phyloP scores from a whole-genome alignment of 345 rosid genomes.

The Noccaea caerulescens region DNA sequence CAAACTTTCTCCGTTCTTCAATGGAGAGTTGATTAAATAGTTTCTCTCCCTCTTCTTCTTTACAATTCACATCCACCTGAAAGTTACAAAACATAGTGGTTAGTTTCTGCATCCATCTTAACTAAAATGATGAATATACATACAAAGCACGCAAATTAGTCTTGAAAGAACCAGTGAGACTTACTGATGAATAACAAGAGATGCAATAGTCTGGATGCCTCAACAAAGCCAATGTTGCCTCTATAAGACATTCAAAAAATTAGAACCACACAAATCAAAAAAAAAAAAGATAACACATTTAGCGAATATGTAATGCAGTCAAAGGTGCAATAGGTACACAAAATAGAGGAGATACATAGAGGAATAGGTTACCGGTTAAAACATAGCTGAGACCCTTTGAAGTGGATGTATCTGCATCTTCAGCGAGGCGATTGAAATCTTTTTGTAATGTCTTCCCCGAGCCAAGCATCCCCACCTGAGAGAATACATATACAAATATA shows the following conservation, averaged over 20 bases:
- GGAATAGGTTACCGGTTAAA: slow-evolving; percentile 67
- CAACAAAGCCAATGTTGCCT: slow-evolving; percentile 82
- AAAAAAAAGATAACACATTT: not conserved
- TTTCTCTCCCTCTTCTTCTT: slow-evolving; percentile 81
- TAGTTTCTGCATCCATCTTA: slow-evolving; percentile 19
- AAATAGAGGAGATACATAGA: not conserved
- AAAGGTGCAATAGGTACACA: too few species aligned
- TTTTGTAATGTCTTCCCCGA: slow-evolving; percentile 75
- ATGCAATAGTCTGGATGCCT: slow-evolving; percentile 97
- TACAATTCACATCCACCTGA: slow-evolving; percentile 77
- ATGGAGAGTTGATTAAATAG: slow-evolving; percentile 91
- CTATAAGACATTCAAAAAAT: slow-evolving; percentile 51
- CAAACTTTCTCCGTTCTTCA: slow-evolving; percentile 94
- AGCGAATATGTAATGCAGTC: too few species aligned
- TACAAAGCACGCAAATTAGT: not conserved
- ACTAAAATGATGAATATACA: not conserved
- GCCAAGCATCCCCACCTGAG: slow-evolving; percentile 86
- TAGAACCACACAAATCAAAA: not conserved
- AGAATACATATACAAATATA: slow-evolving; percentile 4
- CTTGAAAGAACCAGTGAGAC: slow-evolving; percentile 31
- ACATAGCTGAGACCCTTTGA: slow-evolving; percentile 77
- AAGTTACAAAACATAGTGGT: slow-evolving; percentile 8
- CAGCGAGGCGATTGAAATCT: slow-evolving; percentile 86
- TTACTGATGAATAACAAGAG: slow-evolving; percentile 89
- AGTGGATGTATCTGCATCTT: slow-evolving; percentile 83